Conservation (phyloP, 768 basidiomycete genomes). For the Boletus rex-veris region DNA sequence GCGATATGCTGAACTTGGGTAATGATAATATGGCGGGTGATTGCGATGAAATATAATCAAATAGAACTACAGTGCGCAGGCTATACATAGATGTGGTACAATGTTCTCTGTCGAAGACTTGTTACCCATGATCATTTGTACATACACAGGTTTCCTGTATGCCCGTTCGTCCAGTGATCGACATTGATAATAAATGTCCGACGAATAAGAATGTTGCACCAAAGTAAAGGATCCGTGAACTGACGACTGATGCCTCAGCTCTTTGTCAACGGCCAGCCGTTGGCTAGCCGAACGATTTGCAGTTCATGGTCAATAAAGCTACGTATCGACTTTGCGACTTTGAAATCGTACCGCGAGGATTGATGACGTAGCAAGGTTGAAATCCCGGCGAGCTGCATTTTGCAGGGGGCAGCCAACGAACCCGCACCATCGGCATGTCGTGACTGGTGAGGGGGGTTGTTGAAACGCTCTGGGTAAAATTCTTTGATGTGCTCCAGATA, state of each 20-base stretch:
- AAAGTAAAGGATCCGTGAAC: no score
- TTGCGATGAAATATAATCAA: slow-evolving; percentile 4
- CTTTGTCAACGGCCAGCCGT: slow-evolving; percentile 28
- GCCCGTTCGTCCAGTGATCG: no score
- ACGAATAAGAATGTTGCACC: no score
- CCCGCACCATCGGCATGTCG: slow-evolving; percentile 32
- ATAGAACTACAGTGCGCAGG: not conserved
- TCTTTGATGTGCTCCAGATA: slow-evolving; percentile 60
- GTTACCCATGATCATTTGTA: no score
- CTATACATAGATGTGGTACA: no score
- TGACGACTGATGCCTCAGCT: slow-evolving; percentile 46
- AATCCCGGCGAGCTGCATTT: slow-evolving; percentile 50
- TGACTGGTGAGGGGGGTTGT: slow-evolving; percentile 20
- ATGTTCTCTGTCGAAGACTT: no score
- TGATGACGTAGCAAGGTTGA: slow-evolving; percentile 57
- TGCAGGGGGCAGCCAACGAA: slow-evolving; percentile 53
- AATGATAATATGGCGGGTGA: slow-evolving; percentile 16
- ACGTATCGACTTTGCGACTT: slow-evolving; percentile 43
- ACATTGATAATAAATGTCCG: no score
- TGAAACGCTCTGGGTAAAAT: slow-evolving; percentile 48
- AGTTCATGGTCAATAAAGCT: slow-evolving; percentile 49
- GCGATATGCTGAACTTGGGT: slow-evolving; percentile 29
- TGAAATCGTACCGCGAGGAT: slow-evolving; percentile 45
- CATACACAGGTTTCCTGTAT: no score
- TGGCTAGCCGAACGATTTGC: slow-evolving; percentile 39